Evolutionary conservation across 78 protist genomes (phyloP), one percentile per base, ranked within the genome.

Genomic region (Dictyostelium intermedium): DNA sequence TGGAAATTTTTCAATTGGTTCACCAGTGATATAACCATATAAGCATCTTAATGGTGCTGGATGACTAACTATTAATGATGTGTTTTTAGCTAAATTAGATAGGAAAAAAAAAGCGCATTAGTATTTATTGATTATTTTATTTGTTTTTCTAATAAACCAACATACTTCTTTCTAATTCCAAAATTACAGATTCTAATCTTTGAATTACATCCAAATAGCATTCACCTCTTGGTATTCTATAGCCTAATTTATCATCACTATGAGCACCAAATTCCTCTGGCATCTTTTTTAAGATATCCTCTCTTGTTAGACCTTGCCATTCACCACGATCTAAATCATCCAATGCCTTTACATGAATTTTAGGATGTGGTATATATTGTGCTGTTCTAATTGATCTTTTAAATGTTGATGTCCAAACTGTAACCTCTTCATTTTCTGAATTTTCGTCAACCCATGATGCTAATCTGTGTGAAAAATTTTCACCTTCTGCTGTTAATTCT

Each of bases 211-310:
- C 99, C 5, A 74, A 78, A 87, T 98, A 98, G 34, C 97, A 91
- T 97, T 98, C 99, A 23, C 99, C 99, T 5, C 97, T 77, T 23
- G 99, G 99, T 53, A 97, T 98, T 39, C 99, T 87, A 82, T 97
- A 97, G 30, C 72, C 86, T 41, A 95, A 79, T 82, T 98, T 98
- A 92, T 97, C 96, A 1, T 43, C 81, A 18, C 35, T 13, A 37
- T 98, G 97, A 34, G 79, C 77, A 39, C 91, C 95, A 70, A 37
- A 95, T 32, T 97, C 98, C 16, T 95, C 91, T 9, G 99, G 99
- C 60, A 13, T 89, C 35, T 61, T 82, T 39, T 37, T 66, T 20
- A 86, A 76, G 30, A 98, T 82, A 32, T 98, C 98, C 18, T 96
- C 97, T 81, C 97, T 91, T 10, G 99, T 98, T 97, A 98, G 3